Evolutionary conservation across 2,329 filamentous ascomycete species (phyloP), one percentile per base, ranked within the genome.

Genomic region (Aureobasidium sp.): DNA sequence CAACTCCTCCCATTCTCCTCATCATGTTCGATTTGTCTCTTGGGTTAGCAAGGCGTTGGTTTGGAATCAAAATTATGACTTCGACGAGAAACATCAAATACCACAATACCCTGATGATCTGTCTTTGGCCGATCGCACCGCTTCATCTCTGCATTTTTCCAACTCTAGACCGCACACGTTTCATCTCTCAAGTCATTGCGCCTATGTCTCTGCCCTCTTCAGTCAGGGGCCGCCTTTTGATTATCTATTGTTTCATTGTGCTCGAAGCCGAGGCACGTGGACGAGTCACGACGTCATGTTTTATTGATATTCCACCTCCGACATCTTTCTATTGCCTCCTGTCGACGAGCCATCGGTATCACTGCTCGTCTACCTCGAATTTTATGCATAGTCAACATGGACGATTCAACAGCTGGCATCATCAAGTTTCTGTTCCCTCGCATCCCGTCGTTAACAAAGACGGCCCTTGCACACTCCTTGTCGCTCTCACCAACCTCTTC

Each of bases 401-500:
- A 70, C 41, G 52, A 62, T 62, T 66, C 66, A 36, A 42, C 67
- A 37, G 48, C 56, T 14, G 59, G 63, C 7, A 41, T 71, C 2
- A 34, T 71, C 60, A 74, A 72, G 51, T 69, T 75, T 63, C 64
- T 84, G n/a, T 65, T 85, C 29, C 80, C 84, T 11, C 79, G 82
- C 65, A 69, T 89, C 2, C 87, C 88, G 0, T 75, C 86, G 11
- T 77, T 89, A 9, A 70, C 83, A n/a, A 84, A 84, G 65, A 82
- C 86, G 1, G 79, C 84, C 2, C 64, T 89, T 14, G 76, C 81
- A 52, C 88, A 91, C 68, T 70, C 86, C 2, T 78, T 96, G 8
- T 82, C 81, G 31, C 75, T 88, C 44, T 91, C 91, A 0, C 80
- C 87, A 37, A 86, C 85, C 8, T 84, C 87, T 5, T 83, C 85